Conservation (phyloP, 768 basidiomycete species). For the Termitomyces sp. region DNA sequence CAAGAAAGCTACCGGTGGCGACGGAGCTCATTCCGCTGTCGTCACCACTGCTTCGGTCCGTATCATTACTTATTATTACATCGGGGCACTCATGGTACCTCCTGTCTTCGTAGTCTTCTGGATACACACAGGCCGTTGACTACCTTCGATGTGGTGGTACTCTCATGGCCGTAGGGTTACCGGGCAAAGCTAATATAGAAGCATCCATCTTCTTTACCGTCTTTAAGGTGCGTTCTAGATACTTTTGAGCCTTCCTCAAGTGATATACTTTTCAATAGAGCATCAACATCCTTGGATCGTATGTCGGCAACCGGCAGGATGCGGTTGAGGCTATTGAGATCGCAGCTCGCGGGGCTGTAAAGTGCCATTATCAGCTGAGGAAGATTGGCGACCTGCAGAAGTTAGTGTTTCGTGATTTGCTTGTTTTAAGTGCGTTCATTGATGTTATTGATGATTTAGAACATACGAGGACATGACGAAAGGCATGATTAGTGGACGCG, state of each 20-base stretch:
- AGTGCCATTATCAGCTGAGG: constrained; percentile 43
- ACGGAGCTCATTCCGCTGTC: constrained; percentile 67
- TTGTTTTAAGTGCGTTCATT: background rate
- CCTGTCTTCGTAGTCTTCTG: constrained; percentile 20
- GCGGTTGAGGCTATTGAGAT: constrained; percentile 76
- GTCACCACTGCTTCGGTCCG: constrained; percentile 51
- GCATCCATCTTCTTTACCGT: constrained; percentile 72
- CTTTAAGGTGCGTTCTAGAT: constrained; percentile 34
- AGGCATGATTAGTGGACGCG: constrained; percentile 43
- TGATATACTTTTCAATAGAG: constrained; percentile 28
- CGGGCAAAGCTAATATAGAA: constrained; percentile 50
- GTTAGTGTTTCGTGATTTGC: constrained; percentile 27
- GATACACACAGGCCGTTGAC: constrained; percentile 55
- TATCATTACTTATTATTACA: background rate
- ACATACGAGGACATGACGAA: constrained; percentile 34
- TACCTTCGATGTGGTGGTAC: constrained; percentile 72
- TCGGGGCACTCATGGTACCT: background rate
- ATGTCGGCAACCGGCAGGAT: constrained; percentile 75
- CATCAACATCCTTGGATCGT: constrained; percentile 51
- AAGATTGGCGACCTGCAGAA: constrained; percentile 45
- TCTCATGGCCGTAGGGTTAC: constrained; percentile 77
- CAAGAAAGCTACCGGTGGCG: constrained; percentile 54
- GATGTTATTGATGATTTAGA: constrained; percentile 12
- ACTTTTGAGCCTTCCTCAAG: constrained; percentile 1
- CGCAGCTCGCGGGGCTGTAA: constrained; percentile 66